Evolutionary conservation across 306 rosid genomes (phyloP), one percentile per base, ranked within the genome.

Genomic region (Prunus armeniaca): DNA sequence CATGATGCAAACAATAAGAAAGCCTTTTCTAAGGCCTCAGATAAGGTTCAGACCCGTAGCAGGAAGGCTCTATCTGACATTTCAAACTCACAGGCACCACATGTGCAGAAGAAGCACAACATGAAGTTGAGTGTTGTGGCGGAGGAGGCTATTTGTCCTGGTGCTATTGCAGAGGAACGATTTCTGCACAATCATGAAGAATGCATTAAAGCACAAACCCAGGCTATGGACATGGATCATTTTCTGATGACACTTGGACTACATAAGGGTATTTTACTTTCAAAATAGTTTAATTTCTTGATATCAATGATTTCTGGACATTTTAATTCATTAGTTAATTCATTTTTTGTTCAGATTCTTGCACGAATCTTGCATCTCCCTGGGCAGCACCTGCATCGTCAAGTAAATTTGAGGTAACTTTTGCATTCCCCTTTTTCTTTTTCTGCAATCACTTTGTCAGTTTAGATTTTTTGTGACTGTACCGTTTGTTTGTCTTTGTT

Each of bases 11-110:
- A 49, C 62, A 82, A 54, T n/a, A 81, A 70, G 58, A 84, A 69
- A 51, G 75, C 80, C 32, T 18, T 54, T 51, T 27, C 70, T 65
- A 88, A 86, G 61, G 80, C 76, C 70, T 82, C 86, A 45, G 85
- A 25, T 67, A 86, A 83, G 71, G 77, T 76, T 56, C 84, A 71
- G 74, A 79, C 82, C 49, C 74, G 86, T 32, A 65, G 80, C 79
- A 89, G 94, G 85, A 84, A 79, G 58, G 90, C 90, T 0, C 92
- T 91, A 63, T 72, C 87, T 66, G 97, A 91, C 80, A 89, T 91
- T 65, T 91, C 94, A 74, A 91, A 91, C 82, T 76, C 86, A 1
- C 76, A 57, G 57, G 82, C 88, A 69, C 78, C 85, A 4, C 79
- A 3, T 22, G 74, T 6, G 9, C 43, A 38, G 43, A 38, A 38